Conservation (phyloP, 176 grass and related monocot genomes). For the Carex kokanica region DNA sequence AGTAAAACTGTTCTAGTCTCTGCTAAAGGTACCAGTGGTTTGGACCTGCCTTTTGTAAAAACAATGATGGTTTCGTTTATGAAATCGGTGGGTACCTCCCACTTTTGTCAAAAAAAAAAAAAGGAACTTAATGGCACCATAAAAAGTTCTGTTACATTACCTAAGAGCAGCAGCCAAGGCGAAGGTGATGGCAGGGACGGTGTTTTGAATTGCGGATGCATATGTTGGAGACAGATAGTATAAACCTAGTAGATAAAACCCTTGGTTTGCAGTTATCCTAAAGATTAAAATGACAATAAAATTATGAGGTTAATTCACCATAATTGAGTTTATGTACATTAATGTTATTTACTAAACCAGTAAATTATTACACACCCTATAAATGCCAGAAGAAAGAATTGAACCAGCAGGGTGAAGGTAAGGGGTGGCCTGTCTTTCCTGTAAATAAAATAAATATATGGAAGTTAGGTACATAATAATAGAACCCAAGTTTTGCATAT, state of each 20-base stretch:
- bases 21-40: too few relatives aligned
- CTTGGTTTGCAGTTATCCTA: constrained; percentile 97
- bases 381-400: constrained; percentile 81
- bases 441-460: constrained; percentile 15
- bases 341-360: background rate
- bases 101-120: too few relatives aligned
- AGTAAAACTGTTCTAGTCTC: too few relatives aligned
- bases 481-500: background rate
- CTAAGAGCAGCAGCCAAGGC: constrained; percentile 62
- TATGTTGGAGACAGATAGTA: constrained; percentile 91
- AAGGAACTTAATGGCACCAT: background rate
- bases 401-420: constrained; percentile 71
- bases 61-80: too few relatives aligned
- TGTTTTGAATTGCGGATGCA: constrained; percentile 92
- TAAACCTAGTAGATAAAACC: constrained; percentile 87
- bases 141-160: constrained; percentile 17
- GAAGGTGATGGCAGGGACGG: constrained; percentile 82
- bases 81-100: too few relatives aligned
- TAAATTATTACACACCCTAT: constrained; percentile 49
- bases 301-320: background rate
- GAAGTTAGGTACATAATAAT: background rate
- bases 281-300: constrained; percentile 6
- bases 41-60: too few relatives aligned
- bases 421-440: constrained; percentile 90
- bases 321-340: background rate